Base-by-base conservation (phyloP, 768 basidiomycete species). In the Termitomyces sp. region DNA sequence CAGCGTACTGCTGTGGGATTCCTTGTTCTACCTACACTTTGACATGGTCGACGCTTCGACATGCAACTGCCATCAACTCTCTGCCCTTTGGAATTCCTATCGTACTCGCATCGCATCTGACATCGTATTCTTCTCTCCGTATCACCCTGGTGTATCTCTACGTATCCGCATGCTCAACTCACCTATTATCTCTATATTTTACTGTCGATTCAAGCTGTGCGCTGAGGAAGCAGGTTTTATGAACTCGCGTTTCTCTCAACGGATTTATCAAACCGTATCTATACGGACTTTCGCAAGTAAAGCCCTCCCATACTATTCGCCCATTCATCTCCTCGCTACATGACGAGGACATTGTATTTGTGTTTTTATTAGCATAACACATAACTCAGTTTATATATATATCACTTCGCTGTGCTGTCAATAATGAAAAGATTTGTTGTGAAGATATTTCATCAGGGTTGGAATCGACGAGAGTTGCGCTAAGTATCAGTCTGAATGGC, bases 141-240 rank as follows among this genome's bases (percentile, higher is more conserved):
- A 53, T 34, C n/a, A 43, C 25, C 35, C 21, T n/a, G 30, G 35
- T 62, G 61, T 62, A 62, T 62, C 52, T 52, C 27, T 54, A 58
- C 52, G 11, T 61, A 53, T 56, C 40, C 47, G 56, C 53, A 46
- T 45, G 46, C 42, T 49, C 40, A 25, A 27, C 54, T 46, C 30
- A 12, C 17, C 6, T 27, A 27, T n/a, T 27, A 11, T 3, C 10
- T 25, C 25, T 27, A 3, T 17, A 11, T 32, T 39, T 9, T 34
- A 34, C 8, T 23, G 16, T 35, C 25, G n/a, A 51, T 57, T 30
- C 34, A 47, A 32, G 44, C 46, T 21, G 14, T 41, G 40, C 32
- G 34, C 17, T 47, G 40, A n/a, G 42, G 37, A 53, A 23, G 37
- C 25, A 25, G 23, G 19, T 9, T 34, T 37, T 25, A 16, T 8